Evolutionary conservation across 805 yeast genomes (phyloP).

Genomic region (Zygosaccharomyces bisporus): DNA sequence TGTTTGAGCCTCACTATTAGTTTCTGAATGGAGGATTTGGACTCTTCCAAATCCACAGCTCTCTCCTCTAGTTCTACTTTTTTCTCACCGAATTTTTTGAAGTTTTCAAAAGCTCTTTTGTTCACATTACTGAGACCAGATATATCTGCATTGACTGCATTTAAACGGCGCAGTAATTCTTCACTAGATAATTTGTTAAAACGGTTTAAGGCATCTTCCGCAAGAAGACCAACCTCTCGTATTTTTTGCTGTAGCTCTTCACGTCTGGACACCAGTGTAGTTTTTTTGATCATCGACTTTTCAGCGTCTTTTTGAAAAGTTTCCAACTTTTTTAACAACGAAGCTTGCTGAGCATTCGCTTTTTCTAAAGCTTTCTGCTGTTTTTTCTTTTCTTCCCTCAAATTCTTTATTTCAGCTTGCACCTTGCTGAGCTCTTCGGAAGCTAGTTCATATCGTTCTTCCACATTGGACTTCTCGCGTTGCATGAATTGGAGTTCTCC

Average conservation of each 20-base stretch:
- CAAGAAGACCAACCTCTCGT: constrained; percentile 81
- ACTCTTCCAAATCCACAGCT: constrained; percentile 61
- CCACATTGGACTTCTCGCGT: constrained; percentile 30
- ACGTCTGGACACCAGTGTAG: constrained; percentile 55
- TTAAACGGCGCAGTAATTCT: constrained; percentile 50
- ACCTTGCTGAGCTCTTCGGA: constrained; percentile 29
- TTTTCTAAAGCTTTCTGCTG: constrained; percentile 43
- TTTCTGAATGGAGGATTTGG: constrained; percentile 67
- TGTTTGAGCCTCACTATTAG: constrained; percentile 65
- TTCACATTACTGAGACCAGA: constrained; percentile 73
- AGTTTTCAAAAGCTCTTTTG: constrained; percentile 86
- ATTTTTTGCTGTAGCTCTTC: constrained; percentile 71
- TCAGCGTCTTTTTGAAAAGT: constrained; percentile 62
- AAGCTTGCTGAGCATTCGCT: constrained; percentile 55
- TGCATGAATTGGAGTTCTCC: constrained; percentile 29
- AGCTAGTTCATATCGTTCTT: constrained; percentile 32
- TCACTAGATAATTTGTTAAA: constrained; percentile 48
- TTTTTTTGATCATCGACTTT: constrained; percentile 57
- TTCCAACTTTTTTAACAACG: constrained; percentile 53
- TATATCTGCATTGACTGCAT: constrained; percentile 52
- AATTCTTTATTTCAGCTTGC: constrained; percentile 28
- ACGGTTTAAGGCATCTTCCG: constrained; percentile 71
- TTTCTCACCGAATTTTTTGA: constrained; percentile 65
- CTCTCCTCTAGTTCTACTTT: constrained; percentile 62
- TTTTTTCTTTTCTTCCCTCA: constrained; percentile 29